Percentiles rank a stretch among this genome's conserved stretches.
Evolutionary conservation across 2,329 filamentous ascomycete genomes (phyloP).

Genomic region (Phyllosticta ampelicida): DNA sequence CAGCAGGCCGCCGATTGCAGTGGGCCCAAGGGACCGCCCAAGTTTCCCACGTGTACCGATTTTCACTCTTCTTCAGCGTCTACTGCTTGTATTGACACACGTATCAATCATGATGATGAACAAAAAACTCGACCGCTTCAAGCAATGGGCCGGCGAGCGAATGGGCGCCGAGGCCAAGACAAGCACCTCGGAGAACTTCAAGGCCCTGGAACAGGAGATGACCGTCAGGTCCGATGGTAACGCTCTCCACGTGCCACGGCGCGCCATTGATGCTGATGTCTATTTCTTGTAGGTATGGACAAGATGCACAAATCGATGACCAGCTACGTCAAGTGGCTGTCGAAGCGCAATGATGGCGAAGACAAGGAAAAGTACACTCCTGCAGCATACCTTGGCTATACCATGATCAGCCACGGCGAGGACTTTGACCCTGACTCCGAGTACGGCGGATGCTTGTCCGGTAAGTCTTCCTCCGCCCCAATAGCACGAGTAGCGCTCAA

Average conservation of each 20-base stretch:
- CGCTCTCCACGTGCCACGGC: slow-evolving; percentile 4
- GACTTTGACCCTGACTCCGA: slow-evolving; percentile 88
- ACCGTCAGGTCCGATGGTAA: slow-evolving; percentile 74
- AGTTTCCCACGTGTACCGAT: not conserved
- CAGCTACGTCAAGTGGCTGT: slow-evolving; percentile 76
- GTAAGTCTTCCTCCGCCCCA: slow-evolving; percentile 34
- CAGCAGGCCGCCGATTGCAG: not conserved
- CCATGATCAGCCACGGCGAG: slow-evolving; percentile 81
- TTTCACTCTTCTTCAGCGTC: not conserved
- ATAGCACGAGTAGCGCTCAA: not conserved
- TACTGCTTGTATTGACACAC: not conserved
- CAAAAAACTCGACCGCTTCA: slow-evolving; percentile 91
- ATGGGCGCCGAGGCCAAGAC: slow-evolving; percentile 91
- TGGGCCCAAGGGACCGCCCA: not conserved
- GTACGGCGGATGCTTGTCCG: slow-evolving; percentile 74
- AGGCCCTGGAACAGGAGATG: slow-evolving; percentile 83
- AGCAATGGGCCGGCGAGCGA: slow-evolving; percentile 96
- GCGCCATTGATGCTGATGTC: slow-evolving; percentile 2
- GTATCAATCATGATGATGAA: slow-evolving; percentile 42
- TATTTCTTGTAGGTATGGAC: slow-evolving; percentile 61
- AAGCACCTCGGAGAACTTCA: slow-evolving; percentile 80
- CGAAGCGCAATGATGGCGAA: slow-evolving; percentile 71
- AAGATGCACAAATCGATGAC: slow-evolving; percentile 79
- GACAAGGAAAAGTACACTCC: slow-evolving; percentile 83
- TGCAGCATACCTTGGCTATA: slow-evolving; percentile 66